Evolutionary conservation across 106 monocot species (phyloP).

Genomic region (Alisma plantagoaquatica): DNA sequence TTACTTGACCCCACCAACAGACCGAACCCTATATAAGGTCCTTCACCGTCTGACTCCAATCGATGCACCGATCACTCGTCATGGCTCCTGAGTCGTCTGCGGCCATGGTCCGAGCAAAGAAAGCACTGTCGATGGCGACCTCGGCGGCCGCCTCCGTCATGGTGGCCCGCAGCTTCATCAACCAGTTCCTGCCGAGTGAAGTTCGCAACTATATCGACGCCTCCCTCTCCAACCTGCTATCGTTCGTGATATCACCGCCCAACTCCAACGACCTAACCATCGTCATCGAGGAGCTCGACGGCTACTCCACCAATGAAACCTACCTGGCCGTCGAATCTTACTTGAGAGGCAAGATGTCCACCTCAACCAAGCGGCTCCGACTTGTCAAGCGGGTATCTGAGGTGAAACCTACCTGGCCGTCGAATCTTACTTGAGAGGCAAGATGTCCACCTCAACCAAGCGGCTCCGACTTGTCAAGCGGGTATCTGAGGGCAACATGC

Average conservation of each 20-base stretch:
- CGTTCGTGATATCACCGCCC: too few relatives aligned
- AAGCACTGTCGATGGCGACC: background rate
- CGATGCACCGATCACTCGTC: too few relatives aligned
- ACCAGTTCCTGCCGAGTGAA: slow-evolving; percentile 20
- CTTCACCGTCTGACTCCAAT: too few relatives aligned
- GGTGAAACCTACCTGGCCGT: too few relatives aligned
- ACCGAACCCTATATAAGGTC: too few relatives aligned
- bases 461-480: slow-evolving; percentile 9
- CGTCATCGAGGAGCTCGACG: slow-evolving; percentile 20
- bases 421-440: too few relatives aligned
- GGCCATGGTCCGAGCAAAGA: too few relatives aligned
- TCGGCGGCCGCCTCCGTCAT: slow-evolving; percentile 8
- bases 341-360: slow-evolving; percentile 15
- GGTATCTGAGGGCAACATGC: slow-evolving; percentile 2
- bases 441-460: too few relatives aligned
- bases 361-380: slow-evolving; percentile 9
- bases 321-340: slow-evolving; percentile 13
- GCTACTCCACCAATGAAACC: slow-evolving; percentile 12
- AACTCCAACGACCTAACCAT: slow-evolving; percentile 15
- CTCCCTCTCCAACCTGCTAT: background rate
- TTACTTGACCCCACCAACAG: too few relatives aligned
- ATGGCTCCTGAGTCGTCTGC: too few relatives aligned
- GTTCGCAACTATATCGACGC: slow-evolving; percentile 8
- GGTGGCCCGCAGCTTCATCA: slow-evolving; percentile 5
- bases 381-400: too few relatives aligned